A percentile compares a stretch with the other conserved stretches of the same genome.
phyloP scores from a whole-genome alignment of 2,329 filamentous ascomycete genomes.

The Penicillium sp. region DNA sequence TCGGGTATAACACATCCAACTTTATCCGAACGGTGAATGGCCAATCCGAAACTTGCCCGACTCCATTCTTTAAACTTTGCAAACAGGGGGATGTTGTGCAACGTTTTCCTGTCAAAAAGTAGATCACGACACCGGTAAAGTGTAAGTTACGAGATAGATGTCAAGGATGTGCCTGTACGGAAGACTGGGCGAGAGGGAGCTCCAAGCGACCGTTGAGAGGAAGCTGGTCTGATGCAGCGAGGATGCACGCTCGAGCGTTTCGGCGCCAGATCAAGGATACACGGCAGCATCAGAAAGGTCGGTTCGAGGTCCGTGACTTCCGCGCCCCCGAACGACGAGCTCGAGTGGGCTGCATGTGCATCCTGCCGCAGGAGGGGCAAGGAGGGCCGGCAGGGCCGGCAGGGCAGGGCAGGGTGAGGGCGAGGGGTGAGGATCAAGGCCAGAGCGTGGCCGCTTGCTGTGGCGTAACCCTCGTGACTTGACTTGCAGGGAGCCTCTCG shows the following conservation, averaged over 20 bases:
- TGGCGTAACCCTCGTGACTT: constrained; percentile 23
- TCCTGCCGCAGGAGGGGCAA: not conserved
- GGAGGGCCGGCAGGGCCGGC: not conserved
- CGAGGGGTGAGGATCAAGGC: not conserved
- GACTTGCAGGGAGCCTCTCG: constrained; percentile 27
- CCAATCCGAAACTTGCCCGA: constrained; percentile 6
- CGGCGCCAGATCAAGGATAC: not conserved
- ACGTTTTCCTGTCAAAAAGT: constrained; percentile 16
- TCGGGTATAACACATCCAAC: not conserved
- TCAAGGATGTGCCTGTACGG: not conserved
- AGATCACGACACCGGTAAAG: not conserved
- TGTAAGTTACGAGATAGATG: not conserved
- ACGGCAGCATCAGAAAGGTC: not conserved
- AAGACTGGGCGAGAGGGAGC: not conserved
- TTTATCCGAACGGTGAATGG: constrained; percentile 4
- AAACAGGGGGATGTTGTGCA: constrained; percentile 8
- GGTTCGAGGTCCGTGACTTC: not conserved
- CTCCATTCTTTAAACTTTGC: constrained; percentile 20
- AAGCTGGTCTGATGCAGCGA: not conserved
- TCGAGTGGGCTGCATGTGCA: constrained; percentile 4
- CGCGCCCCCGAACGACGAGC: not conserved
- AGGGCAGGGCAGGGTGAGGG: not conserved
- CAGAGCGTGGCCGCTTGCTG: not conserved
- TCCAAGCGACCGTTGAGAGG: not conserved
- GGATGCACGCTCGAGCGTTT: constrained; percentile 6